Evolutionary conservation across 192 early-diverging fungal species (phyloP), one percentile per base, ranked within the genome.

Genomic region (Allomyces javanicus): DNA sequence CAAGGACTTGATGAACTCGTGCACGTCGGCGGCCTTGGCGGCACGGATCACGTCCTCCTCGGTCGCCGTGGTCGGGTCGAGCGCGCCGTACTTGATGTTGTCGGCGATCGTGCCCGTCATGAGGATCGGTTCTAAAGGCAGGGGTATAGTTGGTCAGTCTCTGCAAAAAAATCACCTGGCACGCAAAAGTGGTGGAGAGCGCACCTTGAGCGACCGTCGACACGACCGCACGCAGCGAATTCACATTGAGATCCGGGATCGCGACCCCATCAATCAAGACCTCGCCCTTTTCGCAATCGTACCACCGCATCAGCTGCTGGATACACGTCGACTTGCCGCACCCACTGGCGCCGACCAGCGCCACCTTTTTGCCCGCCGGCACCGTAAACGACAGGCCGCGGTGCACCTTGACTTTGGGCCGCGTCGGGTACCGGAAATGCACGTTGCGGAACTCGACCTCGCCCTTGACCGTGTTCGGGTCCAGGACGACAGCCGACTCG

Each of bases 191-290:
- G 7, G 33, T 40, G 33, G 33, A 40, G 33, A 95, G 83, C 1
- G 93, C 92, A 72, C 91, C 93, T 78, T 93, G 93, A 63, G 83
- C 79, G 67, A 96, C 93, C 24, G 95, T 79, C 50, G 91, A 93
- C 64, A 97, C 89, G 64, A 89, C 84, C 65, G 79, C 77, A 21
- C 96, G 86, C 58, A 96, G 75, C 81, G 87, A 96, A 26, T 78
- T 71, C 44, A 94, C 78, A 64, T 96, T 92, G 68, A 86, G 77
- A 58, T 87, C 80, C 66, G 79, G 84, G 67, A 92, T 77, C 64
- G 90, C 78, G 23, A 76, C 71, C 40, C 86, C 91, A 76, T 94
- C 94, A 14, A 96, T 64, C 23, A 71, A 66, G 12, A 95, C 79
- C 0, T 62, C 44, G 61, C 86, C 88, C 10, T 67, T 61, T 12